phyloP scores from a whole-genome alignment of 768 basidiomycete species.

The Chiua virens region DNA sequence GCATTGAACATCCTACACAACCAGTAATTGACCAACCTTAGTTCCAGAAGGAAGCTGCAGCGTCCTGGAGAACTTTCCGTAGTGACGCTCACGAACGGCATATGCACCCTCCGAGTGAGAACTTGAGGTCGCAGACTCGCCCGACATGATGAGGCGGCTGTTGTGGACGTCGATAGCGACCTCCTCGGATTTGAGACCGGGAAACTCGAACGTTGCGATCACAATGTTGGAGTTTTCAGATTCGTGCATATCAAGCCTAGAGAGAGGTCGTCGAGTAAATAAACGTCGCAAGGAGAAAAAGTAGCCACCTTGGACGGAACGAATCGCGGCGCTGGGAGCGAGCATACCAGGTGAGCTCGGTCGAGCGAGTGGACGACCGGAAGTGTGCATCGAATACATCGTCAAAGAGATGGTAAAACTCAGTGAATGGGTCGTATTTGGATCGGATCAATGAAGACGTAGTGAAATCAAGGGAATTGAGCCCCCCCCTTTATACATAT shows the following conservation, averaged over 20 bases:
- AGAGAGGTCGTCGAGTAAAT: neutral
- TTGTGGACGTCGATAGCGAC: too few relatives aligned
- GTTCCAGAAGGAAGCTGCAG: conserved; percentile 6
- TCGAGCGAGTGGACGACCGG: neutral
- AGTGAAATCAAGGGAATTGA: too few relatives aligned
- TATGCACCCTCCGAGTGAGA: conserved; percentile 41
- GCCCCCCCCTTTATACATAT: too few relatives aligned
- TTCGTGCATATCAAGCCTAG: conserved; percentile 48
- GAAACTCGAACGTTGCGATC: too few relatives aligned
- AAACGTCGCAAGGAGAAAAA: too few relatives aligned
- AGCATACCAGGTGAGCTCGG: neutral
- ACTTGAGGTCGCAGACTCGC: conserved; percentile 37
- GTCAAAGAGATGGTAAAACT: conserved; percentile 2
- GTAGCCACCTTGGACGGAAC: conserved; percentile 20
- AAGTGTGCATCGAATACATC: conserved; percentile 8
- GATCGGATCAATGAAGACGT: conserved; percentile 5
- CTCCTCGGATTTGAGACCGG: too few relatives aligned
- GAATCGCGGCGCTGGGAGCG: neutral
- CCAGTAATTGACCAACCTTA: too few relatives aligned
- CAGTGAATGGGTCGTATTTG: conserved; percentile 1
- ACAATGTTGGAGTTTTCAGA: too few relatives aligned
- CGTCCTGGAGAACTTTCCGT: conserved; percentile 27
- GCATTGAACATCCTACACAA: conserved; percentile 27
- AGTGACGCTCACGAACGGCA: conserved; percentile 43
- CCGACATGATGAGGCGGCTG: conserved; percentile 27